Evolutionary conservation across 2,329 filamentous ascomycete species (phyloP).

Genomic region (Rachicladosporium sp.): DNA sequence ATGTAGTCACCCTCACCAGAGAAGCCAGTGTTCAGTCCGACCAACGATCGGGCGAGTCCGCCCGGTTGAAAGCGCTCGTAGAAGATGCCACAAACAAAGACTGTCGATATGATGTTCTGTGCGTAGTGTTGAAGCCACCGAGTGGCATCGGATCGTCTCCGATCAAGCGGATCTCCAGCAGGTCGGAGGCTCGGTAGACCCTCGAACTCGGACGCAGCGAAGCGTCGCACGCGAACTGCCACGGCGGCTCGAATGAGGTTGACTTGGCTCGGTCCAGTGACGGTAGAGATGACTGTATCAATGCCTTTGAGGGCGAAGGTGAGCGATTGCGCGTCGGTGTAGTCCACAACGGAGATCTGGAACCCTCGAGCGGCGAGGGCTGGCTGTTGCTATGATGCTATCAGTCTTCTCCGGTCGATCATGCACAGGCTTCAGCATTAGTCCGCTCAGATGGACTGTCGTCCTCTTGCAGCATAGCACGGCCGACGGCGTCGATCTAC

Average conservation of each 20-base stretch:
- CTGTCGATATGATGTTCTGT: slow-evolving; percentile 51
- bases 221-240: slow-evolving; percentile 50
- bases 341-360: slow-evolving; percentile 59
- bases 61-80: slow-evolving; percentile 63
- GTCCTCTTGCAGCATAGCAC: no score
- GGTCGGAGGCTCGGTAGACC: slow-evolving; percentile 47
- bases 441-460: no score
- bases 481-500: no score
- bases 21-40: slow-evolving; percentile 46
- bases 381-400: slow-evolving; percentile 37
- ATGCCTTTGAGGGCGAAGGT: slow-evolving; percentile 57
- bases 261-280: slow-evolving; percentile 53
- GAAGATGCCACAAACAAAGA: slow-evolving; percentile 62
- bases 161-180: slow-evolving; percentile 48
- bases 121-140: slow-evolving; percentile 44
- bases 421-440: no score
- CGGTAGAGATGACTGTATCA: slow-evolving; percentile 63
- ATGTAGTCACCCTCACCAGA: slow-evolving; percentile 52
- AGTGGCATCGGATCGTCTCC: slow-evolving; percentile 45
- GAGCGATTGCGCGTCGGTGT: slow-evolving; percentile 45
- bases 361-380: slow-evolving; percentile 45
- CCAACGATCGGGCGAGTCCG: slow-evolving; percentile 47
- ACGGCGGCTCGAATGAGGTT: slow-evolving; percentile 61
- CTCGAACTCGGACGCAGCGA: slow-evolving; percentile 67
- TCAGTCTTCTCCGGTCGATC: slow-evolving; percentile 5